These are phyloP conservation scores for Cyamopsis tetragonoloba DNA, from an alignment of 306 rosid species.

Conservation along the genomic window DNA sequence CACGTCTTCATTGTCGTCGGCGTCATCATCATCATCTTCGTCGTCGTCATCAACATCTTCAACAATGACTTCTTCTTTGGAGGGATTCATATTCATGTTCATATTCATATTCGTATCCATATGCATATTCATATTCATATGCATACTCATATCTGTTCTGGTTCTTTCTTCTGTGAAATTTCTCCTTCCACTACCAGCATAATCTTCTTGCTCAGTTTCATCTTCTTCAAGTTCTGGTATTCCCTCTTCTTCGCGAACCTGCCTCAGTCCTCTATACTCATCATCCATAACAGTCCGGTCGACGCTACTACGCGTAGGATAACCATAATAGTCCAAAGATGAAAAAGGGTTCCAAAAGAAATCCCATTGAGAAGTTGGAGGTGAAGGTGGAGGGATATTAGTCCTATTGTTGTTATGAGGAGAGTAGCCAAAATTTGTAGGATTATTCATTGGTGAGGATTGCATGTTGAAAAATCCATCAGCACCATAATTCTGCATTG, in stretches of 20 bases:
- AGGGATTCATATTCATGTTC: no score
- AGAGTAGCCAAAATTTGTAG: conserved; percentile 53
- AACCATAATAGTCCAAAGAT: conserved; percentile 62
- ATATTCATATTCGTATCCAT: no score
- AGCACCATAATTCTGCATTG: conserved; percentile 40
- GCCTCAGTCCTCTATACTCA: conserved; percentile 64
- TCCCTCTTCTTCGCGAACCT: conserved; percentile 82
- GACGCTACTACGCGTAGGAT: conserved; percentile 44
- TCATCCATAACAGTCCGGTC: conserved; percentile 54
- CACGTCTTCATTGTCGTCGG: conserved; percentile 50
- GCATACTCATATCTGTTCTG: conserved; percentile 23
- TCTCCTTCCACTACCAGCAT: conserved; percentile 28
- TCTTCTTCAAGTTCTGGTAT: conserved; percentile 84
- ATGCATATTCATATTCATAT: no score
- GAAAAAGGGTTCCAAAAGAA: conserved; percentile 89
- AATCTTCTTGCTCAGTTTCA: conserved; percentile 57
- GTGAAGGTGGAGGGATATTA: conserved; percentile 64
- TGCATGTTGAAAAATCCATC: conserved; percentile 62
- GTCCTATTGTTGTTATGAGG: conserved; percentile 52
- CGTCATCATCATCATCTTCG: conserved; percentile 64
- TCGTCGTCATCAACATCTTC: conserved; percentile 72
- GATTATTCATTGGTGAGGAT: conserved; percentile 48
- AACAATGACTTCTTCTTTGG: conserved; percentile 53
- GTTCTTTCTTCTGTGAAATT: conserved; percentile 45
- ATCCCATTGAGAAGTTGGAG: conserved; percentile 77